Evolutionary conservation across 345 rosid species (phyloP).

Genomic region (Microcos paniculata): DNA sequence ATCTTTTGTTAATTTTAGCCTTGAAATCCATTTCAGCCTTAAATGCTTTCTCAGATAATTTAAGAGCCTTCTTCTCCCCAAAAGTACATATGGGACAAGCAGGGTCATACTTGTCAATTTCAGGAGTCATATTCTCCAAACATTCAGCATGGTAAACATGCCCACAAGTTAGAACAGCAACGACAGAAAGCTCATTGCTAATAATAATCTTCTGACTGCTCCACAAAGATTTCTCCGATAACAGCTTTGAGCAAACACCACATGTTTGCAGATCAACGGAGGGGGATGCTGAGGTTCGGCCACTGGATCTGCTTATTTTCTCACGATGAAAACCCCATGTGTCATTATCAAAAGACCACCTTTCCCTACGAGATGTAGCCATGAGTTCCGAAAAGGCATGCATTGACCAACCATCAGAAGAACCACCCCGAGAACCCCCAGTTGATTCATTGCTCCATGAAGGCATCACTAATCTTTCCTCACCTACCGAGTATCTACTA

Average conservation of each 20-base stretch:
- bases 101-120: conserved; percentile 81
- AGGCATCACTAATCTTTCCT: conserved; percentile 45
- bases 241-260: conserved; percentile 81
- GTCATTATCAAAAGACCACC: conserved; percentile 63
- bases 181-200: conserved; percentile 65
- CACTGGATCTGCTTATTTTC: conserved; percentile 43
- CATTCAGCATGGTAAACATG: conserved; percentile 98
- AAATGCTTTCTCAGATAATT: conserved; percentile 78
- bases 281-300: conserved; percentile 39
- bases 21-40: conserved; percentile 74
- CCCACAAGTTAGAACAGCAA: conserved; percentile 82
- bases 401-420: conserved; percentile 87
- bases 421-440: conserved; percentile 53
- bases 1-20: conserved; percentile 61
- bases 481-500: conserved; percentile 34
- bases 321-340: conserved; percentile 47
- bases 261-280: conserved; percentile 65
- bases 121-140: conserved; percentile 84
- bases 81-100: conserved; percentile 89
- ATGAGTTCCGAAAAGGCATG: conserved; percentile 78
- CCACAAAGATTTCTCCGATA: conserved; percentile 79
- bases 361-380: conserved; percentile 62
- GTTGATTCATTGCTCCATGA: conserved; percentile 57
- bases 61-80: conserved; percentile 71
- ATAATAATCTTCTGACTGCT: conserved; percentile 67